A percentile compares a stretch with the other conserved stretches of the same genome.
phyloP scores from a whole-genome alignment of 2,329 filamentous ascomycete species.

The Blastomyces silverae region DNA sequence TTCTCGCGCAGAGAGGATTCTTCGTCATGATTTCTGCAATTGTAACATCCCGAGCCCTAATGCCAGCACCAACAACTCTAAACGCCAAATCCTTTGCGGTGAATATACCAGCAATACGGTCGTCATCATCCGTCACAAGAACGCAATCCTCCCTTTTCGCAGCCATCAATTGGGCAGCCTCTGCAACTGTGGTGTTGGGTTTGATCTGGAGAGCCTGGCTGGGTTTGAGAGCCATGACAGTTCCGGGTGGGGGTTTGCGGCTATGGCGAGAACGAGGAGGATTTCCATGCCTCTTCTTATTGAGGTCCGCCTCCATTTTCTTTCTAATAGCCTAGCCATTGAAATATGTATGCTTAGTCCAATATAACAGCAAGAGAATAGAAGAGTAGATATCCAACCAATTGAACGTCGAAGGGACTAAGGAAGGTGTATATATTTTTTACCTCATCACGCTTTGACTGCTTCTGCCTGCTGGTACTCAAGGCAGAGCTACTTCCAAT shows the following conservation, averaged over 20 bases:
- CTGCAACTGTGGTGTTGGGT: constrained; percentile 83
- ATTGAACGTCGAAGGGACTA: not conserved
- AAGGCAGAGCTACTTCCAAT: constrained; percentile 57
- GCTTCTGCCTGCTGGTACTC: constrained; percentile 91
- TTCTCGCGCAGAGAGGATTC: constrained; percentile 94
- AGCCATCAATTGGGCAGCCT: constrained; percentile 97
- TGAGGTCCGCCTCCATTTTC: constrained; percentile 95
- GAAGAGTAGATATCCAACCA: constrained; percentile 11
- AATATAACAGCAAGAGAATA: constrained; percentile 14
- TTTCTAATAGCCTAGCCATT: constrained; percentile 74
- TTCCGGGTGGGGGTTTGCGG: constrained; percentile 91
- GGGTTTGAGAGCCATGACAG: constrained; percentile 89
- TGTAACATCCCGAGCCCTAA: constrained; percentile 81
- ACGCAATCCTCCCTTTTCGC: constrained; percentile 98
- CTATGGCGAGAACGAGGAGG: constrained; percentile 68
- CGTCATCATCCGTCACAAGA: constrained; percentile 93
- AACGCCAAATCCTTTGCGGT: constrained; percentile 98
- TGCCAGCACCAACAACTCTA: constrained; percentile 82
- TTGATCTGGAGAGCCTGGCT: constrained; percentile 97
- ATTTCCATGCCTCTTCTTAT: constrained; percentile 79
- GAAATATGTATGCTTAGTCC: constrained; percentile 21
- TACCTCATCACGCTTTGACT: constrained; percentile 98
- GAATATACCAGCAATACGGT: constrained; percentile 96
- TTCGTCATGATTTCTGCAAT: constrained; percentile 99
- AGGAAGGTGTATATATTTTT: not conserved